Evolutionary conservation across 148 eudicot species (phyloP).

Genomic region (Salicornia ramosissima): DNA sequence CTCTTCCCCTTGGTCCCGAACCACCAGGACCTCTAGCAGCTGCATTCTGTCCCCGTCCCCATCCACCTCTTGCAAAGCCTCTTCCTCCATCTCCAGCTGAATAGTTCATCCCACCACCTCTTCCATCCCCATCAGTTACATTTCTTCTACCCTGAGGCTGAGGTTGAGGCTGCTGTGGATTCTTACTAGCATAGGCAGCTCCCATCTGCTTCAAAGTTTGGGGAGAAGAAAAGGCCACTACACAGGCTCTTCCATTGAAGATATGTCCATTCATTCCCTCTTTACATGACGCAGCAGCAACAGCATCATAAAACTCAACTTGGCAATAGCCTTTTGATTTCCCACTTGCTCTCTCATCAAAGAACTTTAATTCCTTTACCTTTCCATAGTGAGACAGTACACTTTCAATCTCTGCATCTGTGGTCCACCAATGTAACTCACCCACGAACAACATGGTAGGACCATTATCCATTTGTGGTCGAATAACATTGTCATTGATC

Average conservation of each 20-base stretch:
- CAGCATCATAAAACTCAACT: slow-evolving; percentile 73
- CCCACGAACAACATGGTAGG: slow-evolving; percentile 87
- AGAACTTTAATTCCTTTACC: slow-evolving; percentile 86
- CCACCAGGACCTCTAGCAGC: slow-evolving; percentile 60
- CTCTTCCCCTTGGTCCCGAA: slow-evolving; percentile 70
- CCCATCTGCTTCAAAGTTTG: slow-evolving; percentile 84
- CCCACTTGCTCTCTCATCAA: slow-evolving; percentile 96
- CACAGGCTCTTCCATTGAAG: slow-evolving; percentile 89
- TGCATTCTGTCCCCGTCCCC: slow-evolving; percentile 62
- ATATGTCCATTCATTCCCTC: slow-evolving; percentile 80
- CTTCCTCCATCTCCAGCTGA: slow-evolving; percentile 68
- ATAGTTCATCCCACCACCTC: slow-evolving; percentile 60
- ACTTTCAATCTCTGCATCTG: slow-evolving; percentile 84
- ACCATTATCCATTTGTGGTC: slow-evolving; percentile 65
- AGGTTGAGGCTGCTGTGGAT: slow-evolving; percentile 58
- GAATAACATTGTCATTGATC: slow-evolving; percentile 40
- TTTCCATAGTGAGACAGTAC: slow-evolving; percentile 72
- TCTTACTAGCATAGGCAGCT: slow-evolving; percentile 55
- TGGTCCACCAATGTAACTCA: slow-evolving; percentile 98
- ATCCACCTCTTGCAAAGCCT: slow-evolving; percentile 69
- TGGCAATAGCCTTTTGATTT: slow-evolving; percentile 97
- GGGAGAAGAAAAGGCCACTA: slow-evolving; percentile 82
- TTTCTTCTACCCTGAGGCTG: slow-evolving; percentile 68
- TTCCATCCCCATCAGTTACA: slow-evolving; percentile 56
- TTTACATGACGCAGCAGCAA: slow-evolving; percentile 72